Evolutionary conservation across 129 eudicot species (phyloP).

Genomic region (Centella asiatica): DNA sequence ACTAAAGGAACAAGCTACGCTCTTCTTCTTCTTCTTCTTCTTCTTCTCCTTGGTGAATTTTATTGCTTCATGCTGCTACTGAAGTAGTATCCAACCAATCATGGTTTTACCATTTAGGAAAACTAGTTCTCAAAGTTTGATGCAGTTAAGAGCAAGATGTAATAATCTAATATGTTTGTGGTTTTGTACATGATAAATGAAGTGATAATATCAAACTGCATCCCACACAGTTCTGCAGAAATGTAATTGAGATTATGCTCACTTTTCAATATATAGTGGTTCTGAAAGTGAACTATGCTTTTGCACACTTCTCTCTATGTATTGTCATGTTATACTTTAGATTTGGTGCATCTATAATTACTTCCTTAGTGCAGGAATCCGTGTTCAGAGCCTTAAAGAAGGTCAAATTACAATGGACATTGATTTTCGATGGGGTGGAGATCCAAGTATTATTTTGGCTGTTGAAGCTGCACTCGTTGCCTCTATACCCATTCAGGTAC

Average conservation of each 20-base stretch:
- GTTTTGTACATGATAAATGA: no score
- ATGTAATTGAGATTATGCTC: no score
- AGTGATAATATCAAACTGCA: no score
- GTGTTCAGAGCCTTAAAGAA: conserved; percentile 86
- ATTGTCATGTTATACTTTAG: background rate
- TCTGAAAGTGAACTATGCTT: no score
- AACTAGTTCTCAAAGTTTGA: conserved; percentile 1
- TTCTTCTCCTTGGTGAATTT: background rate
- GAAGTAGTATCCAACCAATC: no score
- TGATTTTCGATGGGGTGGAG: conserved; percentile 98
- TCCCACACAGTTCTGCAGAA: no score
- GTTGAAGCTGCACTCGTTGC: conserved; percentile 85
- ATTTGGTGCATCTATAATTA: conserved; percentile 13
- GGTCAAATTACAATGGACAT: conserved; percentile 96
- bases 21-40: no score
- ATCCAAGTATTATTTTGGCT: conserved; percentile 79
- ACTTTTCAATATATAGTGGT: no score
- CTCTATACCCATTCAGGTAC: conserved; percentile 97
- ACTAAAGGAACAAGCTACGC: background rate
- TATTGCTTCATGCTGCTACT: no score
- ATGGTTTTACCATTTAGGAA: background rate
- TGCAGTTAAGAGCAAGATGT: no score
- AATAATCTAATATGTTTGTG: no score
- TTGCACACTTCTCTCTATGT: no score
- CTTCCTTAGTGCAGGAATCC: conserved; percentile 58